Conservation (phyloP, 2,329 filamentous ascomycete genomes). For the Colletotrichum viniferum region DNA sequence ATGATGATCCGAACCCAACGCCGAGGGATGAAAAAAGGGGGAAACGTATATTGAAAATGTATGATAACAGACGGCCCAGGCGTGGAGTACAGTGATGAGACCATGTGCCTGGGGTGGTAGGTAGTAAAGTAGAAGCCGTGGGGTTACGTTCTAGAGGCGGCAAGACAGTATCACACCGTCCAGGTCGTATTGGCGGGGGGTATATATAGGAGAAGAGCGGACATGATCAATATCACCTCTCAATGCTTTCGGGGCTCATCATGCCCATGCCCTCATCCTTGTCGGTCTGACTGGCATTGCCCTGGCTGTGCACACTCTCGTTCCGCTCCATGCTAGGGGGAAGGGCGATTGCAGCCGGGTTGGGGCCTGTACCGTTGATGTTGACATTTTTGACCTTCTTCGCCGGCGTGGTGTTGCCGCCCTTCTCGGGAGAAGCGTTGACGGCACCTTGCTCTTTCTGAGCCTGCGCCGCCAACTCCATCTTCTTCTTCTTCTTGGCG, state of each 20-base stretch:
- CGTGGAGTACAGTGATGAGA: background rate
- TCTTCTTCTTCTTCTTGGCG: slow-evolving; percentile 87
- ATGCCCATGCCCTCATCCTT: slow-evolving; percentile 74
- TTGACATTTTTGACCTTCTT: slow-evolving; percentile 57
- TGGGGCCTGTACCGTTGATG: slow-evolving; percentile 40
- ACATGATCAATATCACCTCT: slow-evolving; percentile 27
- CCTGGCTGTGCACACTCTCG: slow-evolving; percentile 62
- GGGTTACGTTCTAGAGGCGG: background rate
- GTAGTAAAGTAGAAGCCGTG: background rate
- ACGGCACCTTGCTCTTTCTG: slow-evolving; percentile 47
- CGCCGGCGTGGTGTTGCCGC: slow-evolving; percentile 42
- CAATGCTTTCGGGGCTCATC: slow-evolving; percentile 85
- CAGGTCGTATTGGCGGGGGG: background rate
- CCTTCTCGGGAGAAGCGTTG: slow-evolving; percentile 39
- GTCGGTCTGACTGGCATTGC: slow-evolving; percentile 67
- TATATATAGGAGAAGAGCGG: slow-evolving; percentile 1
- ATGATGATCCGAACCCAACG: slow-evolving; percentile 18
- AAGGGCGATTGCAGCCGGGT: slow-evolving; percentile 43
- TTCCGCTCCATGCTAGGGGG: slow-evolving; percentile 60
- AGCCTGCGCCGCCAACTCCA: slow-evolving; percentile 59
- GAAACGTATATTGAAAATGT: slow-evolving; percentile 12
- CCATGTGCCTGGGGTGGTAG: background rate
- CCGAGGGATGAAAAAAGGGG: slow-evolving; percentile 6
- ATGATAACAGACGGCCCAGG: background rate
- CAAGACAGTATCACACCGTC: background rate